Base-by-base conservation (phyloP, 306 rosid species). In the Crataegus laevigata region DNA sequence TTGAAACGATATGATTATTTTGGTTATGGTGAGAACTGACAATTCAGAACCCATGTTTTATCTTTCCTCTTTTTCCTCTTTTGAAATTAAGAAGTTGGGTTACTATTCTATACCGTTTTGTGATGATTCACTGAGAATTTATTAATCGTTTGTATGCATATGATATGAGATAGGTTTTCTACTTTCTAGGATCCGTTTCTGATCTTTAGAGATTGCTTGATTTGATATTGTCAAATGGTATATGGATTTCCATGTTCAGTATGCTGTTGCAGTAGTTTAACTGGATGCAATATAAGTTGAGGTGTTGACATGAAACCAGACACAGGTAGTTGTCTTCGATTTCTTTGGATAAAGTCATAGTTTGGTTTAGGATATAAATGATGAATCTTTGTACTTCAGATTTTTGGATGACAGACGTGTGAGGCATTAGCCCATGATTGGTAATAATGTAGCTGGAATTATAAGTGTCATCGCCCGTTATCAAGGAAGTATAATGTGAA, bases 1-100 rank as follows among this genome's bases (percentile, higher is more conserved):
- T 70, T 94, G 79, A 87, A 83, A 77, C 88, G 86, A 80, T 89
- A 78, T 67, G 97, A 94, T 81, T 94, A 87, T 85, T 94, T 91
- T 84, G 98, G 97, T 77, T 78, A 90, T 75, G 90, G 93, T 88
- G 75, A 84, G 84, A 66, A 63, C 42, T 77, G 22, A 66, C 64
- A 65, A 7, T 71, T 40, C 43, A 40, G 43, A 40, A 40, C 12
- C 43, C 43, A 8, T 40, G 11, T 40, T 9, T 40, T 40, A 40
- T 40, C 75, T 57, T 57, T 79, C 43, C 43, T 72, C 51, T 66
- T 64, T n/a, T n/a, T n/a, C n/a, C 32, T 72, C 51, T 66, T 64
- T 60, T 58, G 25, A 19, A 22, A 21, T 61, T 32, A 42, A 55
- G 17, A 18, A 32, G 40, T 29, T 28, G 8, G 28, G 19, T 52